phyloP scores from a whole-genome alignment of 2,329 filamentous ascomycete species.

The Microcyclospora tardicrescens region DNA sequence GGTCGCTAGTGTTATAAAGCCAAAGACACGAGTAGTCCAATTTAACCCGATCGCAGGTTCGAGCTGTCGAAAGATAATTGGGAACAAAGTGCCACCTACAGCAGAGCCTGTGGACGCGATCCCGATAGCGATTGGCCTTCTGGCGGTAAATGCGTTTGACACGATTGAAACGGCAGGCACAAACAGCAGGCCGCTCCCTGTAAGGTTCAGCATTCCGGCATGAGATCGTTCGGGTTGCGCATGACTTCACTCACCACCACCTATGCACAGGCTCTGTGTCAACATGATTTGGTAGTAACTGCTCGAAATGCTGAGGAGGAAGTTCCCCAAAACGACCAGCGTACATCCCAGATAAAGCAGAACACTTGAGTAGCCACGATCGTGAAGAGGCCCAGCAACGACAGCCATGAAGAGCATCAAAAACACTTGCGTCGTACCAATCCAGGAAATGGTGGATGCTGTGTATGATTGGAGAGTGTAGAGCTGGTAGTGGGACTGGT shows the following conservation, averaged over 20 bases:
- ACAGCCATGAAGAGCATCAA: constrained; percentile 22
- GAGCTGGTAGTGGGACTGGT: constrained; percentile 6
- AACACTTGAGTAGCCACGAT: constrained; percentile 30
- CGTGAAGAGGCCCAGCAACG: constrained; percentile 24
- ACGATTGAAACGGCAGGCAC: constrained; percentile 25
- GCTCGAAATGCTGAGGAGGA: constrained; percentile 25
- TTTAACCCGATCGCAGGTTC: constrained; percentile 46
- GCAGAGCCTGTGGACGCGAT: constrained; percentile 47
- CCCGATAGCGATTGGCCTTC: constrained; percentile 47
- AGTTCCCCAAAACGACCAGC: constrained; percentile 19
- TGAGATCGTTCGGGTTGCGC: too few species aligned
- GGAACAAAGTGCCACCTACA: constrained; percentile 49
- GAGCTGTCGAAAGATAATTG: constrained; percentile 37
- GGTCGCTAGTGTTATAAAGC: constrained; percentile 42
- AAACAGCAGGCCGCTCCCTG: constrained; percentile 28
- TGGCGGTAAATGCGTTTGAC: constrained; percentile 42
- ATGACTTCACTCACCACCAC: constrained; percentile 4
- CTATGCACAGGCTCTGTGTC: constrained; percentile 30
- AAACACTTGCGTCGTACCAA: constrained; percentile 24
- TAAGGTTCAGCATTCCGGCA: too few species aligned
- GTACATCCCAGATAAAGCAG: constrained; percentile 21
- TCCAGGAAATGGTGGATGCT: constrained; percentile 15
- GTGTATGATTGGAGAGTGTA: constrained; percentile 12
- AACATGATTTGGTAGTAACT: constrained; percentile 35
- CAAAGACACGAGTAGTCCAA: constrained; percentile 50